Base-by-base conservation (phyloP, 768 basidiomycete species). In the Auriscalpium orientale region DNA sequence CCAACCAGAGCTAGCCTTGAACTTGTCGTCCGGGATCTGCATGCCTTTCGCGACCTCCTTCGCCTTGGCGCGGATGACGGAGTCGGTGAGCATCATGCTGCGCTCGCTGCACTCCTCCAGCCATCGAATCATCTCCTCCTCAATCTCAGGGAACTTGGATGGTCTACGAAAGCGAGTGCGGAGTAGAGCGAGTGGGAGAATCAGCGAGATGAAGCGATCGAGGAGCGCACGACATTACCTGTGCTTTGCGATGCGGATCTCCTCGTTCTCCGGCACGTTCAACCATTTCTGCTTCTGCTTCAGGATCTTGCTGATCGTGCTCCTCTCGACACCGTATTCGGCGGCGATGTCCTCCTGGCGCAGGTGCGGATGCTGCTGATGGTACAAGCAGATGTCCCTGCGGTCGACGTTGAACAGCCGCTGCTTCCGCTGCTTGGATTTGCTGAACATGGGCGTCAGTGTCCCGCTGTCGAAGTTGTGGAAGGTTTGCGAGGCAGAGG, bases 1-100 rank as follows among this genome's bases (percentile, higher is more conserved):
- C 92, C 92, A 95, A 4, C 91, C 90, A 10, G 87, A 83, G 65
- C 86, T 89, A n/a, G 89, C 91, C 71, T 93, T 94, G 80, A 95
- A 95, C 67, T 81, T 79, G 55, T 88, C 85, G 56, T 83, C 79
- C 48, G 76, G 67, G 58, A 87, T 82, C 51, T 77, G 73, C 51
- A 84, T 76, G 8, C 61, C 65, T 45, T 74, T 70, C 1, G 85
- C 89, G 58, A 87, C 77, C 59, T 83, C 79, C 59, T 82, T 81
- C 20, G 91, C 91, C 64, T 84, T 82, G 34, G 73, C 72, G 56
- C 85, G 83, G 54, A 84, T 79, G 56, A 77, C 68, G 8, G 80
- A 75, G 68, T 95, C 92, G 35, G 82, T 82, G 57, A 92, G 79
- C 57, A 76, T 59, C 15, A 67, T 67, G 21, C 72, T 73, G 48